Base-by-base conservation (phyloP, 805 yeast species). In the Hagleromyces aurorensis region DNA sequence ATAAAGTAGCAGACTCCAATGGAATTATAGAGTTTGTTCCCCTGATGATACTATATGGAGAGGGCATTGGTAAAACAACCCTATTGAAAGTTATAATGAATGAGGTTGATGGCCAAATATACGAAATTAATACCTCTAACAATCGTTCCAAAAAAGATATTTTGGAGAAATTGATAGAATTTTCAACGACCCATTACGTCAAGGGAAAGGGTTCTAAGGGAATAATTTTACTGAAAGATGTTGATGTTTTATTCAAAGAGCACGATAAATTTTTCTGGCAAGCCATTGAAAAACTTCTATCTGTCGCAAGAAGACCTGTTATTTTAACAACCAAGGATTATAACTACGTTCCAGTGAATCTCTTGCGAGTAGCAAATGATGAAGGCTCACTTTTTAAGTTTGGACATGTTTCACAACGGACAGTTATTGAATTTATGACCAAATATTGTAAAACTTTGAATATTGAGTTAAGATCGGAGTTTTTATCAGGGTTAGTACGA, bases 181-280 rank as follows among this genome's bases (percentile, higher is more conserved):
- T 86, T 30, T 75, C 89, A 33, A 87, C 95, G 4, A 80, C 94
- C 0, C 85, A 84, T 36, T 61, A 80, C 26, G 87, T 89, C 2
- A 83, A 78, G 40, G 61, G 61, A 27, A 46, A 46, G 22, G 42
- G 43, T 9, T 41, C 51, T n/a, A 67, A 72, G 35, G 86, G 89
- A 6, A 60, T 85, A 5, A 76, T 91, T 4, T 55, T 91, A 19
- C 64, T 89, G 34, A 95, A 87, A 43, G 96, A 89, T 45, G 87
- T 82, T 22, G 95, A 89, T 50, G 62, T 83, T 7, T 52, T 87
- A 12, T 84, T 79, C 45, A 84, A 74, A 31, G 73, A 69, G 22
- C 74, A 70, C 18, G 97, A 91, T 45, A 72, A 70, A 33, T 74
- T 75, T 2, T 87, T 89, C 48, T 91, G 96, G 96, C 48, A 65